Evolutionary conservation across 768 basidiomycete species (phyloP).

Genomic region (Tylopilus intermedius): DNA sequence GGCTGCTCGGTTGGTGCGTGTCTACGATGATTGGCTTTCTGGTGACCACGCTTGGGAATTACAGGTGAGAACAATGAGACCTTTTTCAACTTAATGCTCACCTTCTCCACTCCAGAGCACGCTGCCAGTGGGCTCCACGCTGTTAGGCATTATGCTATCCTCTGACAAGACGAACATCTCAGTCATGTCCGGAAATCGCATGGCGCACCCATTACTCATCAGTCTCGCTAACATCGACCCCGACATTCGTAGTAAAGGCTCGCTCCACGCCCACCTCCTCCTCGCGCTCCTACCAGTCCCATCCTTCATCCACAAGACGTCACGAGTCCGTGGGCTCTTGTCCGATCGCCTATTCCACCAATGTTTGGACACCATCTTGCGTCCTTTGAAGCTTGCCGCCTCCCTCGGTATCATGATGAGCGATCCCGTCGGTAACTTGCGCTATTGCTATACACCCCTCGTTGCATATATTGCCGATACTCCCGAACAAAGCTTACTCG

Average conservation of each 20-base stretch:
- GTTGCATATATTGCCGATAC: background rate
- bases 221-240: too few relatives aligned
- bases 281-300: too few relatives aligned
- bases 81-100: background rate
- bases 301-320: background rate
- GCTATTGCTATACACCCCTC: background rate
- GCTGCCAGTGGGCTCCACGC: background rate
- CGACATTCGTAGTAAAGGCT: too few relatives aligned
- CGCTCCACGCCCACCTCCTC: too few relatives aligned
- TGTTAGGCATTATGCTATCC: background rate
- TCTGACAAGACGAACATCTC: background rate
- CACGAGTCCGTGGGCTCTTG: background rate
- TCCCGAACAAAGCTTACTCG: background rate
- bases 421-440: background rate
- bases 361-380: background rate
- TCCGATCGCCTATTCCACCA: background rate
- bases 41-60: background rate
- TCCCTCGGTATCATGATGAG: background rate
- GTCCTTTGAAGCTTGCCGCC: background rate
- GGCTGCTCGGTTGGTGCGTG: background rate
- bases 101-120: background rate
- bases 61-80: too few relatives aligned
- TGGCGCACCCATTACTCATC: too few relatives aligned
- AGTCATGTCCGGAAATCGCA: too few relatives aligned
- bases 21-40: slow-evolving; percentile 1